Conservation (phyloP, 2,329 filamentous ascomycete species). For the Ophiostoma pallidulum region DNA sequence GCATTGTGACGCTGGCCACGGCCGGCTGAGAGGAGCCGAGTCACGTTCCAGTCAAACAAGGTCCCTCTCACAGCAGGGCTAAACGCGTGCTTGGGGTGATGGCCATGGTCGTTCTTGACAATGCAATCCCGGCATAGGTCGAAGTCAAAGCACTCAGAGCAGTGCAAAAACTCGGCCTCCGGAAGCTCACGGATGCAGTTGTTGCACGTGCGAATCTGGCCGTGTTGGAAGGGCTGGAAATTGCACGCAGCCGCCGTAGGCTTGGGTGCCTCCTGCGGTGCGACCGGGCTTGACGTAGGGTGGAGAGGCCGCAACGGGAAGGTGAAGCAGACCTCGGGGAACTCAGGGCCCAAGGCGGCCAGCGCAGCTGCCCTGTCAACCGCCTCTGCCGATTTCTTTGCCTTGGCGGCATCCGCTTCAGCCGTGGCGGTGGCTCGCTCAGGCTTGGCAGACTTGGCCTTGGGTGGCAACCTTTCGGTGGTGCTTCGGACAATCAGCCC, state of each 20-base stretch:
- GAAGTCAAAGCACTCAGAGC: conserved; percentile 75
- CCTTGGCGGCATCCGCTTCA: not conserved
- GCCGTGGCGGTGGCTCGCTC: not conserved
- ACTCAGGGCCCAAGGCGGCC: not conserved
- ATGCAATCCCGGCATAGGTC: conserved; percentile 87
- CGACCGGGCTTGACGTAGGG: too few species aligned
- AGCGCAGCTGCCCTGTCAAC: not conserved
- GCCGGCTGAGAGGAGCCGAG: conserved; percentile 64
- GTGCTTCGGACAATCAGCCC: conserved; percentile 76
- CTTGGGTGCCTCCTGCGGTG: too few species aligned
- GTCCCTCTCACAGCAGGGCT: conserved; percentile 55
- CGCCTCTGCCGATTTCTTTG: not conserved
- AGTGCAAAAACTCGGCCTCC: conserved; percentile 77
- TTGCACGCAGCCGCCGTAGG: not conserved
- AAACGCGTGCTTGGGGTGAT: conserved; percentile 83
- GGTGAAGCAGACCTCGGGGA: not conserved
- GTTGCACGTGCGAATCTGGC: conserved; percentile 56
- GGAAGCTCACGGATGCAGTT: conserved; percentile 57
- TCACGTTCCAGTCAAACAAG: conserved; percentile 50
- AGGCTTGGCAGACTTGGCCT: conserved; percentile 31
- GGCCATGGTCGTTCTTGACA: conserved; percentile 66
- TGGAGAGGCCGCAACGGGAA: too few species aligned
- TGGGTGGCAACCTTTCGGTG: conserved; percentile 69
- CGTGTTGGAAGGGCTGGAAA: not conserved
- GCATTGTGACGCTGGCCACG: conserved; percentile 77